Evolutionary conservation across 139 green algal genomes (phyloP), one percentile per base, ranked within the genome.

Genomic region (Picochlorum sp.): DNA sequence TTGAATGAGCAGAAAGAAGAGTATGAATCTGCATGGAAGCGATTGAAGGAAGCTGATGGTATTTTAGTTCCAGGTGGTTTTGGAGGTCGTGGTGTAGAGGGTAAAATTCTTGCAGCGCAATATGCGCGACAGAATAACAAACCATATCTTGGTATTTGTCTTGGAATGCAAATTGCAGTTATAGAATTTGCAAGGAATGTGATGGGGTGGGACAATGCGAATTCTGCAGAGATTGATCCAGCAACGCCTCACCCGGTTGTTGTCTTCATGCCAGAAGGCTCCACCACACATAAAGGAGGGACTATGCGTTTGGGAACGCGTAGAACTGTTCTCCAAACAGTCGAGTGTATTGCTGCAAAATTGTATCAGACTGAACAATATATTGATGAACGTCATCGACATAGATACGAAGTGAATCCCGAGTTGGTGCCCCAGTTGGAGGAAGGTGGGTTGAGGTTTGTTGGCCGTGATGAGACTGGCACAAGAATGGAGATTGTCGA

Each of bases 221-320:
- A 97, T 86, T 83, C 52, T 45, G 90, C 88, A 13, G 94, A 99
- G 80, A 95, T 97, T 63, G 78, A 91, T 8, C 66, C 67, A 6
- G 86, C 77, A 20, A 95, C 86, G 0, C 66, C 78, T 4, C 32
- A 88, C 41, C 92, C 92, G 0, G 87, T 79, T 38, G 90, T 99
- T 15, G 90, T 98, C 32, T 98, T 98, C 81, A 98, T 99, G 94
- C 94, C 94, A 0, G 94, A 99, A 84, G 81, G 79, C 11, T 90
- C 80, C 45, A 90, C 75, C 30, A 96, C 91, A 2, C 91, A 96
- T 77, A 85, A 88, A 79, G 94, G 94, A 41, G 94, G 94, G 62
- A 99, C 94, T 28, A 99, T 99, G 94, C 83, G 94, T 9, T 82
- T 99, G 32, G 94, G 94, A n/a, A 62, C 71, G 10, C 78, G 93